Conservation (phyloP, 352 stramenopile species). For the Phytopythium oedochilum region DNA sequence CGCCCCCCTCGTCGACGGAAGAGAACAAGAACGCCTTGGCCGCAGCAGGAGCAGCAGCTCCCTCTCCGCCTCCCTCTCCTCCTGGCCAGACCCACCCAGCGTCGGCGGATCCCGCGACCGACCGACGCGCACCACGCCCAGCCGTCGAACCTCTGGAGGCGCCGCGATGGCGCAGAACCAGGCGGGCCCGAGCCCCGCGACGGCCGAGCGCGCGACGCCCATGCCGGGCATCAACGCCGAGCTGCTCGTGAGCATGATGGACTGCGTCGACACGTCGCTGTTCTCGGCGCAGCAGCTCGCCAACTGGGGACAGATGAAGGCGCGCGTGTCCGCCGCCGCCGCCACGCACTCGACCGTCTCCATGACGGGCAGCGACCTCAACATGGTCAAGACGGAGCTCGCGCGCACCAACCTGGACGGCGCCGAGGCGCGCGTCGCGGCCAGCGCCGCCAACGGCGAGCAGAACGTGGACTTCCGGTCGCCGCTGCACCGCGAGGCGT, state of each 20-base stretch:
- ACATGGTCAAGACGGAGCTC: conserved; percentile 37
- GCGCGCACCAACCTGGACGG: conserved; percentile 15
- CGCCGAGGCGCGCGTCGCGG: conserved; percentile 4
- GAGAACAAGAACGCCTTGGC: neutral
- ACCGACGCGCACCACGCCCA: too few relatives aligned
- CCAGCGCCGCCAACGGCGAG: conserved; percentile 1
- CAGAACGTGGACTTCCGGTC: conserved; percentile 35
- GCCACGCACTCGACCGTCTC: conserved; percentile 34
- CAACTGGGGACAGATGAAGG: conserved; percentile 81
- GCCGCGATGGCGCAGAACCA: conserved; percentile 22
- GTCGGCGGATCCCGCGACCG: too few relatives aligned
- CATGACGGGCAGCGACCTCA: conserved; percentile 24
- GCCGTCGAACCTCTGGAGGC: too few relatives aligned
- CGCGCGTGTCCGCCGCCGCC: conserved; percentile 44
- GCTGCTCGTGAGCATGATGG: conserved; percentile 82
- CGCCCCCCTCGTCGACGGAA: neutral
- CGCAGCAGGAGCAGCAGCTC: too few relatives aligned
- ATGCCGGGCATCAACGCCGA: conserved; percentile 54
- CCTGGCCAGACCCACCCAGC: neutral
- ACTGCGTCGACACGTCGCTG: conserved; percentile 79
- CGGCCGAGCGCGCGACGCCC: conserved; percentile 2
- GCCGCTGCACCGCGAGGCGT: conserved; percentile 63
- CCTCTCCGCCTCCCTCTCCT: neutral
- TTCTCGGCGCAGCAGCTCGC: conserved; percentile 67
- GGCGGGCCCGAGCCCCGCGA: neutral